These are phyloP conservation scores for Alloteropsis angusta DNA, from an alignment of 202 grass and related monocot species.

Conservation along the genomic window DNA sequence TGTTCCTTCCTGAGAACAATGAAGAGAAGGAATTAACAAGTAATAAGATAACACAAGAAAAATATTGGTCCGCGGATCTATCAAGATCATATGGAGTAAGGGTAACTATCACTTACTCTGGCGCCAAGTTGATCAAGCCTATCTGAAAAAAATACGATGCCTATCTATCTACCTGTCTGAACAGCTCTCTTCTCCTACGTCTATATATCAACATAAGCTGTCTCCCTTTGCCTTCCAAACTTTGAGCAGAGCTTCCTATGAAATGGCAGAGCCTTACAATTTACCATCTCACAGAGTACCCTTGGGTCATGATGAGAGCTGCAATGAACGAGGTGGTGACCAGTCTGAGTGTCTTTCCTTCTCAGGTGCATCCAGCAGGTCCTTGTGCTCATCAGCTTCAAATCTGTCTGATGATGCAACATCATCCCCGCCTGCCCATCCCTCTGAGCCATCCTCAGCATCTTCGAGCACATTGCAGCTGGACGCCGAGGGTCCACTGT, in stretches of 20 bases:
- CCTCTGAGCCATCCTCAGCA: background rate
- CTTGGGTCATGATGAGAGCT: background rate
- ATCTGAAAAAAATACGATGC: background rate
- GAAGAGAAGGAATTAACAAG: background rate
- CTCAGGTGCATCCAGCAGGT: conserved; percentile 12
- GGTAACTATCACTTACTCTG: conserved; percentile 1
- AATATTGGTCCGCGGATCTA: background rate
- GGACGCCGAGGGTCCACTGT: conserved; percentile 34
- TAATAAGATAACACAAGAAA: background rate
- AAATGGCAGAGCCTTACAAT: conserved; percentile 22
- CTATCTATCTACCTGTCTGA: background rate
- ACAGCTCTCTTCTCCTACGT: background rate
- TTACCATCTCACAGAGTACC: background rate
- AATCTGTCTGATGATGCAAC: conserved; percentile 36
- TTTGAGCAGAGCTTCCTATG: conserved; percentile 8
- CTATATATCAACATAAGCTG: conserved; percentile 18
- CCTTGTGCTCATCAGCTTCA: conserved; percentile 33
- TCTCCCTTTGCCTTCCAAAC: conserved; percentile 13
- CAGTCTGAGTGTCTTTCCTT: conserved; percentile 19
- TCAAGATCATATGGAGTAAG: conserved; percentile 17
- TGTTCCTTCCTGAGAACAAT: background rate
- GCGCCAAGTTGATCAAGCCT: background rate
- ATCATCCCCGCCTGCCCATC: conserved; percentile 15
- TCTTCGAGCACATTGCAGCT: conserved; percentile 31
- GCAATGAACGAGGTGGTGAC: background rate